Conservation (phyloP, 1,139 yeast genomes). For the Williopsis jadinii region DNA sequence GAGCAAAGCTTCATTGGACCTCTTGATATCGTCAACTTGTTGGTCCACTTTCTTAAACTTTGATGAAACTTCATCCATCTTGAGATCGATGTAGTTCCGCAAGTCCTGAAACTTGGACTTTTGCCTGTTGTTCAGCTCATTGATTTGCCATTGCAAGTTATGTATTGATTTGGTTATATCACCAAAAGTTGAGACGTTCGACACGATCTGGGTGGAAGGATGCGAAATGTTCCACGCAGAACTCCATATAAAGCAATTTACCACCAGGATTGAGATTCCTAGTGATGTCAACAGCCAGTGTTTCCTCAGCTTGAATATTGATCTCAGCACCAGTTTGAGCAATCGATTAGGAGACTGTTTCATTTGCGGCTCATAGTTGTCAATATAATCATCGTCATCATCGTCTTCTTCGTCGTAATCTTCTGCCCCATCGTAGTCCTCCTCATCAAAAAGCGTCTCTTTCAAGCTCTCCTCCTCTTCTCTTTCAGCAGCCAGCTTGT, state of each 20-base stretch:
- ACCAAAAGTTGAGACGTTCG: constrained; percentile 1
- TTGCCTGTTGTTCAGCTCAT: constrained; percentile 16
- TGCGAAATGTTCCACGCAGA: neutral
- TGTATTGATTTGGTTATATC: constrained; percentile 18
- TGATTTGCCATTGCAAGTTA: constrained; percentile 19
- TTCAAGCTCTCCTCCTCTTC: constrained; percentile 1
- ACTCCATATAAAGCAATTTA: neutral
- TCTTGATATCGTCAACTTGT: constrained; percentile 7
- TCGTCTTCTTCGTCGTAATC: constrained; percentile 1
- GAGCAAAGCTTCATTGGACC: constrained; percentile 5
- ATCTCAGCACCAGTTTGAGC: constrained; percentile 1
- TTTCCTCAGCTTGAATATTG: neutral
- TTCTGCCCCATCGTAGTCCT: constrained; percentile 1
- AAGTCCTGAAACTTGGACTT: constrained; percentile 15
- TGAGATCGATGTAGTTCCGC: constrained; percentile 15
- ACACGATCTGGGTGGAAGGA: neutral
- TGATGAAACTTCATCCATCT: constrained; percentile 11
- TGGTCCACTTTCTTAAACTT: constrained; percentile 10
- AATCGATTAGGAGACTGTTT: neutral
- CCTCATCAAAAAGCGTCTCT: constrained; percentile 6
- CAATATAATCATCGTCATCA: constrained; percentile 1
- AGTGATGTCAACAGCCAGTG: neutral
- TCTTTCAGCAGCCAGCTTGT: constrained; percentile 1
- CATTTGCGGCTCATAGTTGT: neutral
- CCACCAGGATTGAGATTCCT: neutral